These are phyloP conservation scores for Xylaria sp. DNA, from an alignment of 2,329 filamentous ascomycete species.

Conservation along the genomic window DNA sequence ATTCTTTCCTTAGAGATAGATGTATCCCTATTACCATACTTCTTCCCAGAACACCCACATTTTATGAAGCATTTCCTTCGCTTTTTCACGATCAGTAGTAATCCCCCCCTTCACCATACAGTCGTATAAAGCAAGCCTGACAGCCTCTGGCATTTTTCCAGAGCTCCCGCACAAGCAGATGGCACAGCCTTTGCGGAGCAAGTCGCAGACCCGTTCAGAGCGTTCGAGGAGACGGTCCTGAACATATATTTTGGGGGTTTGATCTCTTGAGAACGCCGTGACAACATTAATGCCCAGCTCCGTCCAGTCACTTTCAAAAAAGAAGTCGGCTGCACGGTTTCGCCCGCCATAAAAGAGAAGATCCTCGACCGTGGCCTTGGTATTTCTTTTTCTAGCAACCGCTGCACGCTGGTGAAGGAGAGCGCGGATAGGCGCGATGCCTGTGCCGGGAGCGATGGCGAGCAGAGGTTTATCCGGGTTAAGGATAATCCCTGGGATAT, in stretches of 20 bases:
- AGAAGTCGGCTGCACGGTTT: slow-evolving; percentile 78
- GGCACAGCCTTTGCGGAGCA: slow-evolving; percentile 56
- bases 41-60: slow-evolving; percentile 63
- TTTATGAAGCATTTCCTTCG: slow-evolving; percentile 48
- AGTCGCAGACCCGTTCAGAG: slow-evolving; percentile 49
- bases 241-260: slow-evolving; percentile 65
- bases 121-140: slow-evolving; percentile 62
- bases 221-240: slow-evolving; percentile 63
- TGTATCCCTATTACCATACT: slow-evolving; percentile 59
- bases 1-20: too few species aligned
- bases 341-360: slow-evolving; percentile 88
- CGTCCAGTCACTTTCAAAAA: slow-evolving; percentile 82
- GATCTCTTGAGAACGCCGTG: slow-evolving; percentile 77
- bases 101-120: slow-evolving; percentile 55
- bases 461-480: slow-evolving; percentile 66
- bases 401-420: slow-evolving; percentile 78
- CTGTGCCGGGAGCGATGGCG: slow-evolving; percentile 86
- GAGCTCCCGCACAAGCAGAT: slow-evolving; percentile 67
- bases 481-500: slow-evolving; percentile 43
- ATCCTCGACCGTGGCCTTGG: slow-evolving; percentile 21
- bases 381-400: slow-evolving; percentile 32
- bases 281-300: slow-evolving; percentile 62
- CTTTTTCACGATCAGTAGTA: slow-evolving; percentile 50
- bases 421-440: slow-evolving; percentile 83
- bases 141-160: slow-evolving; percentile 67